Conservation (phyloP, 1,139 yeast species). For the Chernovozyma sophiae-reginae region DNA sequence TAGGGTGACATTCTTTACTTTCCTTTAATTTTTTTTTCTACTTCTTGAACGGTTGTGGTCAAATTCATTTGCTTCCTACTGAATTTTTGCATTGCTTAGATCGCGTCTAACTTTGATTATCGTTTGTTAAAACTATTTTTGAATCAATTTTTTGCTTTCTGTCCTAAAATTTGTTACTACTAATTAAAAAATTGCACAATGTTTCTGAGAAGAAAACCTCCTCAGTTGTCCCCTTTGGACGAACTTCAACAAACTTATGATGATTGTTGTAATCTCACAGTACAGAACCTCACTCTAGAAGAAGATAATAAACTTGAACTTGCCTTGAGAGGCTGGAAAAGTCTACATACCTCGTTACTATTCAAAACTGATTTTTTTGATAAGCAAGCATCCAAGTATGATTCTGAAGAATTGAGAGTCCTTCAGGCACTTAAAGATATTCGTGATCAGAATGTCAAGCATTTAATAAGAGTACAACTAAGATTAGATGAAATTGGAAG, state of each 20-base stretch:
- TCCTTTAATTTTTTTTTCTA: no score
- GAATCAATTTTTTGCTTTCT: no score
- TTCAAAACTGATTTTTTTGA: constrained; percentile 56
- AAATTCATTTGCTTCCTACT: no score
- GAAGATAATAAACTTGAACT: constrained; percentile 49
- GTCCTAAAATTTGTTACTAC: no score
- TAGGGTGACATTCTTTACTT: no score
- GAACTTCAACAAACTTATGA: constrained; percentile 59
- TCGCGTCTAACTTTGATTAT: no score
- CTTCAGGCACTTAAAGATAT: constrained; percentile 45
- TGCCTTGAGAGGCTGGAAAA: constrained; percentile 70
- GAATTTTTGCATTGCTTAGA: no score
- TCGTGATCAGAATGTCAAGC: constrained; percentile 50
- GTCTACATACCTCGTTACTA: constrained; percentile 56
- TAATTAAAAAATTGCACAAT: no score
- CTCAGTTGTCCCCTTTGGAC: constrained; percentile 47
- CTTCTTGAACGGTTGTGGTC: no score
- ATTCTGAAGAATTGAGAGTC: constrained; percentile 40
- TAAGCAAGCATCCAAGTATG: constrained; percentile 30
- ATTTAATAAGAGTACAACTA: constrained; percentile 41
- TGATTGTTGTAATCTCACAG: constrained; percentile 56
- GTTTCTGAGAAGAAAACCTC: constrained; percentile 55
- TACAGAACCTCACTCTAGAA: constrained; percentile 54
- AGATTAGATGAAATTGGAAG: constrained; percentile 36
- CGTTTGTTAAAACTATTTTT: no score